Conservation (phyloP, 2,329 filamentous ascomycete species). For the Verticillium zaregamsianum region DNA sequence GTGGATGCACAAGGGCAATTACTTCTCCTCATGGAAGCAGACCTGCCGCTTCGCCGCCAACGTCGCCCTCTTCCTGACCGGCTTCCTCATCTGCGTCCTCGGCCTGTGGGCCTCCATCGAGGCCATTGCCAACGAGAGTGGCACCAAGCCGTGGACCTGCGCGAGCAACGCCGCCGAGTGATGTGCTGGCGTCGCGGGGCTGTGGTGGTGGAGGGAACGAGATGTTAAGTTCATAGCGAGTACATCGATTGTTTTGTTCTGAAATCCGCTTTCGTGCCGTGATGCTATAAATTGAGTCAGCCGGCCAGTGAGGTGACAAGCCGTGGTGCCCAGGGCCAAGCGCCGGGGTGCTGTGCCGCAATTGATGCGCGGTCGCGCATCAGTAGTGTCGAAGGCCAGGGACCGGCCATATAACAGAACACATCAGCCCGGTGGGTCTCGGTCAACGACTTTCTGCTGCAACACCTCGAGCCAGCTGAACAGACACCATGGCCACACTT, state of each 20-base stretch:
- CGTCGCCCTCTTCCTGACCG: slow-evolving; percentile 24
- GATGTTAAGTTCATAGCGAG: too few species aligned
- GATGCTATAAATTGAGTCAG: neutral
- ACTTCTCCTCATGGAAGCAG: slow-evolving; percentile 27
- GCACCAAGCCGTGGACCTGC: slow-evolving; percentile 31
- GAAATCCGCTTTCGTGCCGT: neutral
- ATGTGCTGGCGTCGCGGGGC: neutral
- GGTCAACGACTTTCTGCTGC: too few species aligned
- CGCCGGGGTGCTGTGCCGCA: too few species aligned
- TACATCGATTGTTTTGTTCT: too few species aligned
- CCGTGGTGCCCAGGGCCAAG: too few species aligned
- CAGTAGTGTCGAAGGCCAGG: too few species aligned
- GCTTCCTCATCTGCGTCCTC: slow-evolving; percentile 30
- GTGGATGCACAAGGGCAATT: slow-evolving; percentile 39
- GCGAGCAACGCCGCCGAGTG: slow-evolving; percentile 18
- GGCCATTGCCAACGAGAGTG: slow-evolving; percentile 24
- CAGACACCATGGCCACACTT: slow-evolving; percentile 6
- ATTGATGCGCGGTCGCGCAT: too few species aligned
- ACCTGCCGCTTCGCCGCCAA: slow-evolving; percentile 26
- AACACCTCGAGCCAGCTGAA: too few species aligned
- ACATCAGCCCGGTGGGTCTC: too few species aligned
- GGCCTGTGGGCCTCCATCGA: slow-evolving; percentile 35
- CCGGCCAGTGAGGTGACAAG: too few species aligned
- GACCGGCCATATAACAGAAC: too few species aligned
- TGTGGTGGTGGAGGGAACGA: too few species aligned